Base-by-base conservation (phyloP, 140 eudicot species). In the Bidens hawaiensis region DNA sequence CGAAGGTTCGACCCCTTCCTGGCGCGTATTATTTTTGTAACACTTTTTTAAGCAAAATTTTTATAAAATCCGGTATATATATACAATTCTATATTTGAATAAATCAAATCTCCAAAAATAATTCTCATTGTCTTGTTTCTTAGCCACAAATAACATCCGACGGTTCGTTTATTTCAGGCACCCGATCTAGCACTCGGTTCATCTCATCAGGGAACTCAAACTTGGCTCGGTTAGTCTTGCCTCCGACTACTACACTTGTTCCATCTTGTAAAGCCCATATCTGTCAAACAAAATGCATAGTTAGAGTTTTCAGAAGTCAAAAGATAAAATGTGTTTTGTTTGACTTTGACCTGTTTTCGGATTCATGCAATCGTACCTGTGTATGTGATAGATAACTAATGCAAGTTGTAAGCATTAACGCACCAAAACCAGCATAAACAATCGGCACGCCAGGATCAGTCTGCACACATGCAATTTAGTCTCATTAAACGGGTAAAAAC, bases 261-360 rank as follows among this genome's bases (percentile, higher is more conserved):
- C 99, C 99, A 58, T 94, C 99, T 94, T 94, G 99, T 68, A 94
- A 75, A 13, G 95, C 99, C 99, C 97, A 94, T 65, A 88, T 65
- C 99, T 94, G 70, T 53, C 23, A 22, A 46, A 28, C 62, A 16
- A 33, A 60, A 60, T 21, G 16, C 43, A 22, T 5, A 23, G 7
- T 47, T 70, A 12, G 54, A n/a, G 40, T n/a, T 43, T 47, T 74
- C 36, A 24, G 19, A 56, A 21, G 56, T 25, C n/a, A 36, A 47
- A n/a, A 33, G 19, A 1, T 25, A 23, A 23, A 38, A 38, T 22
- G 19, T 48, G 31, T n/a, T 38, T 38, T 38, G 45, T 38, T 22
- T 12, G 16, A n/a, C n/a, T 63, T 43, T 30, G 53, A 42, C 43
- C 15, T 23, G 42, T 42, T 52, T 54, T 22, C n/a, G 3, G 53